Evolutionary conservation across 2,329 filamentous ascomycete species (phyloP).

Genomic region (Capronia coronata): DNA sequence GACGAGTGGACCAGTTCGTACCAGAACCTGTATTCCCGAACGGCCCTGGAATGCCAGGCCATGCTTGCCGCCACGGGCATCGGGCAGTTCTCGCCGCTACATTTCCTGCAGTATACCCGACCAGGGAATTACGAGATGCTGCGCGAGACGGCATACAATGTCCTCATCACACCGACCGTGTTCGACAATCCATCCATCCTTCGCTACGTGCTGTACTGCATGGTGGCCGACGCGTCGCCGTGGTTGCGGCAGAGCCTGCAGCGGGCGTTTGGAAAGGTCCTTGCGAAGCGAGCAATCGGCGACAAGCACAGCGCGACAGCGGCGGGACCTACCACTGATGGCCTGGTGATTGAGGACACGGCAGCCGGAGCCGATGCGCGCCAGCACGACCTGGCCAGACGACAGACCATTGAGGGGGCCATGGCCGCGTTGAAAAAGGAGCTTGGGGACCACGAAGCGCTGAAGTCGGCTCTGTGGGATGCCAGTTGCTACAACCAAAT

Average conservation of each 20-base stretch:
- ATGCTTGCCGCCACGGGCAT: constrained; percentile 50
- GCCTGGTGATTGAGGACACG: constrained; percentile 55
- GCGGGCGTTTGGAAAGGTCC: constrained; percentile 47
- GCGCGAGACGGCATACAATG: constrained; percentile 53
- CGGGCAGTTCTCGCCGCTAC: constrained; percentile 47
- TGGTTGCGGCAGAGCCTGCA: constrained; percentile 51
- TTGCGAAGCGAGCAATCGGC: constrained; percentile 56
- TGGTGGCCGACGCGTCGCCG: constrained; percentile 52
- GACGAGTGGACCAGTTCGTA: constrained; percentile 62
- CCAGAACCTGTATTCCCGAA: constrained; percentile 57
- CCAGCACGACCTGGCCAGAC: constrained; percentile 49
- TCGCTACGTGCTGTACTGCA: constrained; percentile 51
- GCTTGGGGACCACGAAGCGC: constrained; percentile 42
- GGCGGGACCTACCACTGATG: constrained; percentile 33
- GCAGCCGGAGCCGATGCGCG: constrained; percentile 42
- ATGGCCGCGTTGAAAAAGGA: constrained; percentile 51
- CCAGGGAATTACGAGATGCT: constrained; percentile 55
- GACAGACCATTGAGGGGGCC: constrained; percentile 53
- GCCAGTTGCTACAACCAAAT: constrained; percentile 49
- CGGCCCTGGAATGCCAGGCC: constrained; percentile 54
- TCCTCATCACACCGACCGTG: constrained; percentile 51
- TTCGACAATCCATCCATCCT: constrained; percentile 48
- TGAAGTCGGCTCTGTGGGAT: constrained; percentile 52
- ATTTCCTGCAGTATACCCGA: constrained; percentile 57
- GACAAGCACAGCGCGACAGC: constrained; percentile 47